Conservation (phyloP, 306 rosid genomes). For the Begonia loranthoides region DNA sequence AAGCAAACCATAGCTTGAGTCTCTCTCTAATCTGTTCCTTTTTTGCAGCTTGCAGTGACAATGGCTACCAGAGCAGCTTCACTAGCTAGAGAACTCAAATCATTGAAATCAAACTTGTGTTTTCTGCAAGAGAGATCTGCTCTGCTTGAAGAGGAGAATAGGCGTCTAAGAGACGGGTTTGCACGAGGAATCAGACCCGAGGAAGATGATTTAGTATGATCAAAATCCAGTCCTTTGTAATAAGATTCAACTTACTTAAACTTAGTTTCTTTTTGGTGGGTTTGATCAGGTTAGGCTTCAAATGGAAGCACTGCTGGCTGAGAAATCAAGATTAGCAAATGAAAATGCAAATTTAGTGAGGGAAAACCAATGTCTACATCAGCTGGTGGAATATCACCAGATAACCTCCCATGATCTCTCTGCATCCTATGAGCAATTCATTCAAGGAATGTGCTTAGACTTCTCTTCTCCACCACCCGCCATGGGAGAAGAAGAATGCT, state of each 20-base stretch:
- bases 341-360: conserved; percentile 74
- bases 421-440: conserved; percentile 53
- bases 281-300: conserved; percentile 80
- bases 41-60: conserved; percentile 58
- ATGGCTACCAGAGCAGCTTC: conserved; percentile 85
- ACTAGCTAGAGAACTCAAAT: conserved; percentile 70
- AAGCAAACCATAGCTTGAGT: background rate
- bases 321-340: conserved; percentile 79
- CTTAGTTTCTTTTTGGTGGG: background rate
- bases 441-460: conserved; percentile 70
- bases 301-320: conserved; percentile 80
- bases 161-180: conserved; percentile 65
- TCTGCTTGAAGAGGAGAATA: conserved; percentile 79
- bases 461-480: conserved; percentile 66
- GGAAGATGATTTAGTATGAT: conserved; percentile 79
- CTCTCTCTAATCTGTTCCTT: conserved; percentile 12
- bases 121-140: conserved; percentile 71
- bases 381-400: conserved; percentile 92
- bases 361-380: conserved; percentile 91
- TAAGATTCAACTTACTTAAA: too few relatives aligned
- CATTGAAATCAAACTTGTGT: conserved; percentile 49
- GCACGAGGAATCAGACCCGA: conserved; percentile 62
- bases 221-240: background rate
- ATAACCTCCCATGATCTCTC: conserved; percentile 62
- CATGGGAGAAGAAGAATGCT: conserved; percentile 21